Base-by-base conservation (phyloP, 1,284 basidiomycete genomes). In the Trichosporon sp. region DNA sequence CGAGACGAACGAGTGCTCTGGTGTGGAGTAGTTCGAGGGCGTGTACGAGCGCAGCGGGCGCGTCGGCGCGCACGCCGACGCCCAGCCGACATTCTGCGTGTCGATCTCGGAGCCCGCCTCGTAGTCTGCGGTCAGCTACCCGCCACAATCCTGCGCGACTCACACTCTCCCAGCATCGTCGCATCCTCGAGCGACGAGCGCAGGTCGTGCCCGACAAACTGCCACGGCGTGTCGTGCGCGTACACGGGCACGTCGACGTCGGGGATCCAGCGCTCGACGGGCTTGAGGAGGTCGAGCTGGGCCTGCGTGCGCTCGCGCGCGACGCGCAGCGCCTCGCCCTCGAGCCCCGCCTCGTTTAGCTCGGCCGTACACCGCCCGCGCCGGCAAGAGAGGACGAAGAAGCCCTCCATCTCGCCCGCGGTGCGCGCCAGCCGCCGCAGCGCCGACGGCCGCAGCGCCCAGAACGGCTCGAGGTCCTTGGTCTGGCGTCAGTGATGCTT, bases 401-500 rank as follows among this genome's bases (percentile, higher is more conserved):
- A 81, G n/a, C 78, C 80, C 27, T 73, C 75, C 56, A 68, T 68
- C 9, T 64, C 29, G 1, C 76, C 69, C n/a, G 73, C 75, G n/a
- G 68, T 69, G 18, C 63, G 38, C 31, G 74, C 62, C 0, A 78
- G 70, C 8, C 62, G 47, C 6, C 72, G 74, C 23, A 81, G 71
- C 9, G 74, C 63, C 7, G 64, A 29, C 1, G 80, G 76, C 0
- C 75, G 64, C 15, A 81, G 64, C 12, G 77, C 81, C 64, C 75
- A 75, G 75, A 81, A 83, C 0, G 82, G 82, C 38, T 79, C 80
- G 9, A 83, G 75, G 65, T 83, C 82, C 42, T 68, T 69, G 68
- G 76, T 70, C 80, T 82, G 68, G 0, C 1, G 38, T 64, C 63
- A 68, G 67, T 56, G 60, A 23, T 21, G 3, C 7, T n/a, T 38